Evolutionary conservation across 2,329 filamentous ascomycete genomes (phyloP).

Genomic region (Sclerotinia spermophila): DNA sequence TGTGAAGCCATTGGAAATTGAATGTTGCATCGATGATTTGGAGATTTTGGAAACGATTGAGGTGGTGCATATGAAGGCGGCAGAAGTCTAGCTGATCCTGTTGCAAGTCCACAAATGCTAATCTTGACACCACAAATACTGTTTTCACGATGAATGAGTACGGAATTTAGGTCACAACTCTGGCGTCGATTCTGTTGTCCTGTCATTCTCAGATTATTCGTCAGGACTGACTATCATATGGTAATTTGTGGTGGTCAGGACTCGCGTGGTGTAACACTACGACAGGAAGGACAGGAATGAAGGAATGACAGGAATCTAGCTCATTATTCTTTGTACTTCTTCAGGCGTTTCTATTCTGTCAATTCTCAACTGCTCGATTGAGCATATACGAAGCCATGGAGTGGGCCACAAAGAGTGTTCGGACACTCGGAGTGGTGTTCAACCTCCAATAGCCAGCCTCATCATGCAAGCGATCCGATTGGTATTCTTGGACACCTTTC

Average conservation of each 20-base stretch:
- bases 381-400: background rate
- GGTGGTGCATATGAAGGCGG: background rate
- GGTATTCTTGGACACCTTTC: background rate
- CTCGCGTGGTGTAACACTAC: background rate
- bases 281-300: background rate
- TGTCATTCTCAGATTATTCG: background rate
- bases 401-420: background rate
- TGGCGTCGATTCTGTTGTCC: background rate
- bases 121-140: background rate
- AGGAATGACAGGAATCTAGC: conserved; percentile 5
- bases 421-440: background rate
- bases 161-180: background rate
- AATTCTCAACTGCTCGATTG: no score
- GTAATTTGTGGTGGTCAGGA: background rate
- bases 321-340: background rate
- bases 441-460: background rate
- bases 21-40: background rate
- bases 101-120: background rate
- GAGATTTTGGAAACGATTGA: background rate
- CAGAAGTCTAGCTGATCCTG: conserved; percentile 10
- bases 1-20: background rate
- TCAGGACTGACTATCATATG: background rate
- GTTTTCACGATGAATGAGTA: background rate
- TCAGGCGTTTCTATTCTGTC: background rate
- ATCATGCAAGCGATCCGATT: background rate